phyloP scores from a whole-genome alignment of 495 filamentous ascomycete species.

The Xylaria longipes region DNA sequence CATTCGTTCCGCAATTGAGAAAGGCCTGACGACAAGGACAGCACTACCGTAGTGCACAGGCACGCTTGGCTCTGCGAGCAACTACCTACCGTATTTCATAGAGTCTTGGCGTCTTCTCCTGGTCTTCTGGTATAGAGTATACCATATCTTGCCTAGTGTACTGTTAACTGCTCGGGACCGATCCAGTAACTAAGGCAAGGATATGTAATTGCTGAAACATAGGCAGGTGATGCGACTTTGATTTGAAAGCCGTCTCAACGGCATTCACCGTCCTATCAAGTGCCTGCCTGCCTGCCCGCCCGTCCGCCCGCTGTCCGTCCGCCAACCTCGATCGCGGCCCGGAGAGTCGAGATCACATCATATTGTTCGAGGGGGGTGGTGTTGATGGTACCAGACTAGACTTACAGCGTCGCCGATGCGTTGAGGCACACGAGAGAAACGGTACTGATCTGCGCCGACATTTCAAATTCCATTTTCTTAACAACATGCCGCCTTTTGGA shows the following conservation, averaged over 20 bases:
- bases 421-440: not conserved
- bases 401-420: not conserved
- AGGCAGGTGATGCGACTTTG: not conserved
- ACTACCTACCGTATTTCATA: slow-evolving; percentile 4
- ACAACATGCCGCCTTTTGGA: not conserved
- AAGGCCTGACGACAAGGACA: slow-evolving; percentile 1
- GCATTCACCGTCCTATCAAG: slow-evolving; percentile 8
- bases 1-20: slow-evolving; percentile 3
- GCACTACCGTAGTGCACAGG: not conserved
- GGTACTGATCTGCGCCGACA: slow-evolving; percentile 13
- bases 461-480: slow-evolving; percentile 3
- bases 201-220: slow-evolving; percentile 8
- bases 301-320: not conserved
- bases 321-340: not conserved
- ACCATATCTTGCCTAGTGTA: slow-evolving; percentile 1
- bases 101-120: not conserved
- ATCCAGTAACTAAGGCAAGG: slow-evolving; percentile 4
- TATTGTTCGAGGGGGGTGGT: not conserved
- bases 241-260: slow-evolving; percentile 13
- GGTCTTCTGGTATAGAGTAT: not conserved
- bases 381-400: slow-evolving; percentile 1
- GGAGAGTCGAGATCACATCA: slow-evolving; percentile 20
- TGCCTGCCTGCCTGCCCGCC: not conserved
- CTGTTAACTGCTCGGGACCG: slow-evolving; percentile 7
- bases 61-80: not conserved